Base-by-base conservation (phyloP, 345 rosid species). In the Eucalyptus shirleyi region DNA sequence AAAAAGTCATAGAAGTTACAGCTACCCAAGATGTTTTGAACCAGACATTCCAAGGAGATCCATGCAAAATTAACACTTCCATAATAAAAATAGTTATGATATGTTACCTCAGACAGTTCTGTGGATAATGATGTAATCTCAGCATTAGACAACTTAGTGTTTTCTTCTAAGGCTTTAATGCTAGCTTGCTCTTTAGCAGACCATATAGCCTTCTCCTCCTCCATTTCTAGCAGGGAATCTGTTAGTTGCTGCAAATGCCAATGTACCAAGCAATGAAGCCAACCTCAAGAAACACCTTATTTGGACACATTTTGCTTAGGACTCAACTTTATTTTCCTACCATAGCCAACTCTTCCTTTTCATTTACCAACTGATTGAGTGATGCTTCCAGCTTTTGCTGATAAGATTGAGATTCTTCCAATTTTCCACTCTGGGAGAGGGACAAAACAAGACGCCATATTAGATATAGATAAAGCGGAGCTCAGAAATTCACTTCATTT, bases 271-370 rank as follows among this genome's bases (percentile, higher is more conserved):
- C 42, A 87, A 28, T 34, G 42, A 86, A 50, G 42, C 55, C 60
- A 6, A 86, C 60, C 34, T n/a, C 62, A 45, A 32, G 59, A n/a
- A 86, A 86, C 87, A 86, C 87, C 55, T 37, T 23, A 77, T 12
- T 24, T 77, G 83, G 28, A 77, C 28, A 77, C 83, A 77, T 12
- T 40, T 77, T 77, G 30, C 83, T 77, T 21, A 23, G 55, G 67
- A 23, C 37, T 86, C 37, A 28, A 49, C 55, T 86, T 49, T 49
- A 86, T 32, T 50, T 49, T 86, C 87, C 87, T 94, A 98, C 99
- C 98, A 95, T 93, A 88, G 98, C 99, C 88, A 98, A 93, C 90
- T 96, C 99, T 89, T 98, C 98, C 94, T 96, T 96, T 91, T 96
- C 98, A 93, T 95, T 95, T 91, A 91, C 91, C 94, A 95, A 89